Percentiles rank a stretch among this genome's conserved stretches.
Conservation (phyloP, 495 filamentous ascomycete genomes). For the Penicillium steckii region DNA sequence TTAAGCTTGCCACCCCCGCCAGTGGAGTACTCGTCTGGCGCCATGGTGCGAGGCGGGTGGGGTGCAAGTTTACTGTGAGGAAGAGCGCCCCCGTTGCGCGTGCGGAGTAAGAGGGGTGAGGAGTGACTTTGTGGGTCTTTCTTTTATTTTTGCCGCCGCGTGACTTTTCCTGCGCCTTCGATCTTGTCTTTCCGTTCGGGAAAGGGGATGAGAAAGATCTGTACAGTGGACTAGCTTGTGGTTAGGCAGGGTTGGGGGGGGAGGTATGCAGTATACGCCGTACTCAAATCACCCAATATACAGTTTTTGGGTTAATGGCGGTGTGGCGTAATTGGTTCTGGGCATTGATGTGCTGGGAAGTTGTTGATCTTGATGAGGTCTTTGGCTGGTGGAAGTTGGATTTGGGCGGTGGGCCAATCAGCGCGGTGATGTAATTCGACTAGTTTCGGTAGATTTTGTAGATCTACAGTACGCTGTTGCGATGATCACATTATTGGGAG, state of each 20-base stretch:
- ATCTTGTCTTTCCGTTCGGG: not conserved
- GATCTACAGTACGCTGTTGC: too few species aligned
- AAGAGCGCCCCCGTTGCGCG: slow-evolving; percentile 2
- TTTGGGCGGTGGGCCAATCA: not conserved
- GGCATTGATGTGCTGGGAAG: too few species aligned
- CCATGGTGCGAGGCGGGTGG: slow-evolving; percentile 9
- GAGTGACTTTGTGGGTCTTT: not conserved
- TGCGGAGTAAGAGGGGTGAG: slow-evolving; percentile 25
- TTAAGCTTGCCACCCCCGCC: slow-evolving; percentile 68
- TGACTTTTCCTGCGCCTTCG: not conserved
- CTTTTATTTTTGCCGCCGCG: not conserved
- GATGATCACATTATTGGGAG: too few species aligned
- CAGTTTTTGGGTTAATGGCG: not conserved
- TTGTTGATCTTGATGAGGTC: not conserved
- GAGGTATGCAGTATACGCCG: not conserved
- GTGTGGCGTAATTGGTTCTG: not conserved
- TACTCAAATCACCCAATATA: too few species aligned
- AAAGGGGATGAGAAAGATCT: not conserved
- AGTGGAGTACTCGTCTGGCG: slow-evolving; percentile 65
- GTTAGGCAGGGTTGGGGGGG: not conserved
- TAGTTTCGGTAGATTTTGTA: not conserved
- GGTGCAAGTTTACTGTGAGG: not conserved
- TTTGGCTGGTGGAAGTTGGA: not conserved
- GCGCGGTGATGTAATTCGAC: not conserved
- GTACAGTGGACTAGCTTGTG: not conserved